Evolutionary conservation across 2,329 filamentous ascomycete genomes (phyloP).

Genomic region (Ceratocystis eucalypticola): DNA sequence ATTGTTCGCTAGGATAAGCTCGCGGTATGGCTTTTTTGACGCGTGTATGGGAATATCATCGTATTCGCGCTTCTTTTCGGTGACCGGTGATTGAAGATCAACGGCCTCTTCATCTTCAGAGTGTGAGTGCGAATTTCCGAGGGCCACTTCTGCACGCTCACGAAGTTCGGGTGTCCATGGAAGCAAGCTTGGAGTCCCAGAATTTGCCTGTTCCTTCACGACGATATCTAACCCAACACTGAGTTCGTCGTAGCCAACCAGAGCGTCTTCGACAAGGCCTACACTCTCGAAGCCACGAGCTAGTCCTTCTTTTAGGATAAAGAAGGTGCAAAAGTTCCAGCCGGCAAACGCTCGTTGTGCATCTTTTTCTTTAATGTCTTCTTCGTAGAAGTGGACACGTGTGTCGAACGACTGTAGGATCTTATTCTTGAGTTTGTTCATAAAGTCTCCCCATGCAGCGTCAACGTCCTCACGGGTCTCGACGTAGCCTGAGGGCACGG

Average conservation of each 20-base stretch:
- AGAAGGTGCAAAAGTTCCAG: constrained; percentile 99
- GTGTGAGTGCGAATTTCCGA: neutral
- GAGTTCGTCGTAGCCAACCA: constrained; percentile 90
- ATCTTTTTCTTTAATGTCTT: constrained; percentile 91
- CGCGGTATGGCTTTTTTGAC: constrained; percentile 68
- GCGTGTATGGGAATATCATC: constrained; percentile 46
- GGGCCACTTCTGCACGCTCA: constrained; percentile 34
- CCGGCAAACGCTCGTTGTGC: constrained; percentile 74
- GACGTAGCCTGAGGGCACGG: constrained; percentile 48
- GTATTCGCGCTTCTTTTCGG: constrained; percentile 24
- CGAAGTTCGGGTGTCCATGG: constrained; percentile 61
- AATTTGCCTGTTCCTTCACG: constrained; percentile 55
- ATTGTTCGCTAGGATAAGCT: constrained; percentile 84
- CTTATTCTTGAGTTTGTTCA: constrained; percentile 72
- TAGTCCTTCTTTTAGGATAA: constrained; percentile 90
- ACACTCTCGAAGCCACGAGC: constrained; percentile 92
- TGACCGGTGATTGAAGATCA: constrained; percentile 35
- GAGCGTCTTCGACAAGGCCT: constrained; percentile 84
- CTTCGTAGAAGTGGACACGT: constrained; percentile 86
- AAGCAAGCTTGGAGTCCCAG: constrained; percentile 50
- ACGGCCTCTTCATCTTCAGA: constrained; percentile 33
- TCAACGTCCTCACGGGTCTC: constrained; percentile 68
- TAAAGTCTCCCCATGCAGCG: constrained; percentile 69
- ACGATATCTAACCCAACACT: constrained; percentile 74
- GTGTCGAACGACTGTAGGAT: constrained; percentile 84